These are phyloP conservation scores for Pistacia integerrima DNA, from an alignment of 345 rosid genomes.

Conservation along the genomic window DNA sequence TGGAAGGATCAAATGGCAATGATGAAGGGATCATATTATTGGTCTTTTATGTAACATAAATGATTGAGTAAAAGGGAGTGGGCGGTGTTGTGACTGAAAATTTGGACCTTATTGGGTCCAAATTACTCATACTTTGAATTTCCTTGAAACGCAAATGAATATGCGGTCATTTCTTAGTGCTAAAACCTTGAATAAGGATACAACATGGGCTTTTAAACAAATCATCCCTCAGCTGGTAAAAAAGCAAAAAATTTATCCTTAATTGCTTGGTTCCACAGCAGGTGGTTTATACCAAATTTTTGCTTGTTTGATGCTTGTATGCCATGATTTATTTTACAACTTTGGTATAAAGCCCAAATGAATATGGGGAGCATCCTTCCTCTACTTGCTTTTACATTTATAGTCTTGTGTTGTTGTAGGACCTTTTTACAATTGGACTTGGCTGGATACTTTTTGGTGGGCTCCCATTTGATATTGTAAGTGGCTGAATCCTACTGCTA, in stretches of 20 bases:
- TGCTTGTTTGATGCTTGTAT: neutral
- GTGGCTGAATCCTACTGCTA: constrained; percentile 14
- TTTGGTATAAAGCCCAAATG: neutral
- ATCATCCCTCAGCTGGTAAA: neutral
- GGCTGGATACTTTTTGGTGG: constrained; percentile 96
- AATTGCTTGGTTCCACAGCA: neutral
- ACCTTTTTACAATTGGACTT: constrained; percentile 82
- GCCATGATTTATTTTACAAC: neutral
- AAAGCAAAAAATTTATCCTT: neutral
- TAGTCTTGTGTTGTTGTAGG: constrained; percentile 49
- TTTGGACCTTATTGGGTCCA: too few species aligned
- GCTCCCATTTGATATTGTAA: constrained; percentile 93
- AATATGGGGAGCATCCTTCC: neutral
- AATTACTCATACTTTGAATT: too few species aligned
- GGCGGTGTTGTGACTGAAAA: too few species aligned
- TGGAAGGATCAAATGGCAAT: neutral
- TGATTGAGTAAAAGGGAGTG: too few species aligned
- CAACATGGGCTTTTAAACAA: neutral
- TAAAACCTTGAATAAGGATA: neutral
- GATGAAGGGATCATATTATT: too few species aligned
- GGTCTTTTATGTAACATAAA: too few species aligned
- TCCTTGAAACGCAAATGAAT: too few species aligned
- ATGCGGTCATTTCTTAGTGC: neutral
- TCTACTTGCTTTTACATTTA: constrained; percentile 3
- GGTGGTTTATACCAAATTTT: neutral